phyloP scores from a whole-genome alignment of 2,329 filamentous ascomycete genomes.

The Colletotrichum neosansevieriae region DNA sequence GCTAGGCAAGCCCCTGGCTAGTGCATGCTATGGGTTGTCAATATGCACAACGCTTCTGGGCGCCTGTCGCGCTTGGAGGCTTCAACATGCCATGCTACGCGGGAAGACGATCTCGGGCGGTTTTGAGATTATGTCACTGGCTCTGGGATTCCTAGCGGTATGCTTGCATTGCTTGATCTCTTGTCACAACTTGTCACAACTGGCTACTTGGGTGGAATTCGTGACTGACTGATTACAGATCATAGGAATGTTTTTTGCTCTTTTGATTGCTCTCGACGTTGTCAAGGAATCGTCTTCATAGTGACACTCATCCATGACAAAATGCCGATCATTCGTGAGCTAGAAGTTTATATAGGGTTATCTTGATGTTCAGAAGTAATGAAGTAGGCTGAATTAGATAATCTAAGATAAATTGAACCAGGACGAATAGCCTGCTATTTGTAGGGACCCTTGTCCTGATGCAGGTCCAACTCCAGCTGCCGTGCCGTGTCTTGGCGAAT shows the following conservation, averaged over 20 bases:
- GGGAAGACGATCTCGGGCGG: slow-evolving; percentile 50
- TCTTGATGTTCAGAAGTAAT: too few relatives aligned
- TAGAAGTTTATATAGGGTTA: too few relatives aligned
- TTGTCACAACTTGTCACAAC: too few relatives aligned
- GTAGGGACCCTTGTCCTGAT: neutral
- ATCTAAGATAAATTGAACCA: too few relatives aligned
- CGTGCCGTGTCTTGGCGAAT: slow-evolving; percentile 24
- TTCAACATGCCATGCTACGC: slow-evolving; percentile 47
- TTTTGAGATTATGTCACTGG: slow-evolving; percentile 44
- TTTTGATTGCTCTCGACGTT: slow-evolving; percentile 40
- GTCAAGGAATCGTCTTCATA: slow-evolving; percentile 25
- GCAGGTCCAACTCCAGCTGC: neutral
- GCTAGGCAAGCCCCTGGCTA: slow-evolving; percentile 70
- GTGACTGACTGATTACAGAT: slow-evolving; percentile 23
- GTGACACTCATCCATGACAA: neutral
- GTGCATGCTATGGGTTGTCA: slow-evolving; percentile 55
- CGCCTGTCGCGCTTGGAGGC: slow-evolving; percentile 47
- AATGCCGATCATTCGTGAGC: too few relatives aligned
- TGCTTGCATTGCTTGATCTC: slow-evolving; percentile 6
- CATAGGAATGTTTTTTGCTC: slow-evolving; percentile 27
- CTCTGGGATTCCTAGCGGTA: slow-evolving; percentile 35
- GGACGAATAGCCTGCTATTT: too few relatives aligned
- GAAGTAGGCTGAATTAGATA: too few relatives aligned
- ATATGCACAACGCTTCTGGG: slow-evolving; percentile 51
- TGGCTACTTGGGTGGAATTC: too few relatives aligned